These are phyloP conservation scores for Coemansia sp. DNA, from an alignment of 192 early-diverging fungal species.

Conservation along the genomic window DNA sequence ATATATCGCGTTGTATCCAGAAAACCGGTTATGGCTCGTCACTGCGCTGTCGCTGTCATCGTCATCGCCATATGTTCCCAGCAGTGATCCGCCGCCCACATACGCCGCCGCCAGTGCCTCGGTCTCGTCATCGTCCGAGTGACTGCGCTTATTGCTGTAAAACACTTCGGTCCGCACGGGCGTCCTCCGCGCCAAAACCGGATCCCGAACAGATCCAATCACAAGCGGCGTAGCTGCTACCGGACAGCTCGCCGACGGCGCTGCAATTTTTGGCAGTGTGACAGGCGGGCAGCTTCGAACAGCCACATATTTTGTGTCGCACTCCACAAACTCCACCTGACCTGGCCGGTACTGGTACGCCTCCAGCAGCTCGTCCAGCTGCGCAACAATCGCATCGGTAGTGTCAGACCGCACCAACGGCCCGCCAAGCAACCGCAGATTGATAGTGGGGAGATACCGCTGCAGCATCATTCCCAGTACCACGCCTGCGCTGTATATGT, in stretches of 20 bases:
- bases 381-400: slow-evolving; percentile 59
- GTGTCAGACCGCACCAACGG: slow-evolving; percentile 64
- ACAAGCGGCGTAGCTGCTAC: not conserved
- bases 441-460: slow-evolving; percentile 62
- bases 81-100: slow-evolving; percentile 28
- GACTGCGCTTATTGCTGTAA: slow-evolving; percentile 25
- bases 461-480: slow-evolving; percentile 76
- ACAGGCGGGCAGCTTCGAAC: not conserved
- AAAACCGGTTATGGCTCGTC: not conserved
- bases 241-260: slow-evolving; percentile 8
- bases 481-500: slow-evolving; percentile 69
- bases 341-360: slow-evolving; percentile 34
- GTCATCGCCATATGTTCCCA: slow-evolving; percentile 31
- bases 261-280: not conserved
- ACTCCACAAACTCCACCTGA: slow-evolving; percentile 28
- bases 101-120: slow-evolving; percentile 44
- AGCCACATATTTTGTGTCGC: slow-evolving; percentile 18
- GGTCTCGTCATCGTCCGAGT: slow-evolving; percentile 34
- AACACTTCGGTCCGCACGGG: slow-evolving; percentile 13
- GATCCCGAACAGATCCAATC: slow-evolving; percentile 1
- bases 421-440: slow-evolving; percentile 69
- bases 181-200: not conserved
- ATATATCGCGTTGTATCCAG: slow-evolving; percentile 10
- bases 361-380: slow-evolving; percentile 57
- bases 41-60: slow-evolving; percentile 12